These are phyloP conservation scores for Pleurozium schreberi DNA, from an alignment of 225 moss, liverwort and hornwort species.

Conservation along the genomic window DNA sequence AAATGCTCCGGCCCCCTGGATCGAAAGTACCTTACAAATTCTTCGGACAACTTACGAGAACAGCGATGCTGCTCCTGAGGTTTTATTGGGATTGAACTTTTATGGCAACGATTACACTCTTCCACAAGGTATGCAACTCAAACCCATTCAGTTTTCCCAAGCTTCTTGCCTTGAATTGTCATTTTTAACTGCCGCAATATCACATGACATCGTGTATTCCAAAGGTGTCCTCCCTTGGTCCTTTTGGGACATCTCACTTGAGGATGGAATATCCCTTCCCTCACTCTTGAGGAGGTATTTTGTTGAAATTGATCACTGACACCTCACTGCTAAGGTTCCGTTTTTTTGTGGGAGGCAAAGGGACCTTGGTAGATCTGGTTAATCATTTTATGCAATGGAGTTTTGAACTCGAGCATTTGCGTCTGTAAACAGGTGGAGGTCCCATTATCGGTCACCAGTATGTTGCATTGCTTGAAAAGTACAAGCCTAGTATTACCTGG, in stretches of 20 bases:
- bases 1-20: conserved; percentile 84
- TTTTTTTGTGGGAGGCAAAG: background rate
- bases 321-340: background rate
- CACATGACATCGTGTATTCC: background rate
- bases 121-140: conserved; percentile 54
- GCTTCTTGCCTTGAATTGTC: background rate
- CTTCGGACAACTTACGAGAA: conserved; percentile 8
- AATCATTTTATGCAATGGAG: background rate
- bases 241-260: background rate
- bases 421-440: conserved; percentile 57
- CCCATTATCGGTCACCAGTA: conserved; percentile 58
- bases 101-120: conserved; percentile 81
- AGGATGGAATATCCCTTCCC: background rate
- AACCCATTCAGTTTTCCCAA: background rate
- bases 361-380: background rate
- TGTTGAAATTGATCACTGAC: background rate
- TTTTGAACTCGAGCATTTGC: background rate
- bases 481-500: conserved; percentile 62
- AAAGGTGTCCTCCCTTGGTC: background rate
- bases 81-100: conserved; percentile 74
- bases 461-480: conserved; percentile 41
- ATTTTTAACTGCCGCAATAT: background rate
- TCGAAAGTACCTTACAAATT: conserved; percentile 39
- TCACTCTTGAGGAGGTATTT: background rate
- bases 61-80: conserved; percentile 20